Percentiles rank a stretch among this genome's conserved stretches.
Evolutionary conservation across 805 yeast species (phyloP).

Genomic region (Lachancea dasiensis): DNA sequence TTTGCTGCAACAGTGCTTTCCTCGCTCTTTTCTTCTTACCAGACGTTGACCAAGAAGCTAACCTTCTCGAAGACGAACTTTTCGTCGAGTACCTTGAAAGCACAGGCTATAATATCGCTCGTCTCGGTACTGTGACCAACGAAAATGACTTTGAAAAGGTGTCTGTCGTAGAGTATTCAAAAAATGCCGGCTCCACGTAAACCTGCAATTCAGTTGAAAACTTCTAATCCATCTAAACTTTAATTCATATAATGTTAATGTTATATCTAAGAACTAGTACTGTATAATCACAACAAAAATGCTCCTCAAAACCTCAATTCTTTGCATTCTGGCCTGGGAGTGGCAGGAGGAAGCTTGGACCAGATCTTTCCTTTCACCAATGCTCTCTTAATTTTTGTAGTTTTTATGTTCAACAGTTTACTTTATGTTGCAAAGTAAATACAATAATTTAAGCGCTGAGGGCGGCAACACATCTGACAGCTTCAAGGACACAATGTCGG

Average conservation of each 20-base stretch:
- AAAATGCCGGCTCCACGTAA: not conserved
- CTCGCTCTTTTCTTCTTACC: constrained; percentile 71
- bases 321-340: too few species aligned
- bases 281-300: too few species aligned
- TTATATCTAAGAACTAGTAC: too few species aligned
- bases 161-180: constrained; percentile 1
- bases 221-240: too few species aligned
- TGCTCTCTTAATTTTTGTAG: not conserved
- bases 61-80: constrained; percentile 66
- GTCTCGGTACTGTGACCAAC: constrained; percentile 38
- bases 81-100: constrained; percentile 61
- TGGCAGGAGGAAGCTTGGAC: too few species aligned
- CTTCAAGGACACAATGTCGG: too few species aligned
- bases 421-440: not conserved
- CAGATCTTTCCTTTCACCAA: too few species aligned
- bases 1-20: constrained; percentile 67
- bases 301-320: too few species aligned
- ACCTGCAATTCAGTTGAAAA: not conserved
- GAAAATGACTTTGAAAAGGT: constrained; percentile 7
- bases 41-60: constrained; percentile 74
- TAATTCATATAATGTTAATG: too few species aligned
- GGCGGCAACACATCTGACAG: too few species aligned
- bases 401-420: not conserved
- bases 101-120: constrained; percentile 64
- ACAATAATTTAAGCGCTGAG: constrained; percentile 2